Evolutionary conservation across 176 grass and related monocot species (phyloP), one percentile per base, ranked within the genome.

Genomic region (Areca catechu): DNA sequence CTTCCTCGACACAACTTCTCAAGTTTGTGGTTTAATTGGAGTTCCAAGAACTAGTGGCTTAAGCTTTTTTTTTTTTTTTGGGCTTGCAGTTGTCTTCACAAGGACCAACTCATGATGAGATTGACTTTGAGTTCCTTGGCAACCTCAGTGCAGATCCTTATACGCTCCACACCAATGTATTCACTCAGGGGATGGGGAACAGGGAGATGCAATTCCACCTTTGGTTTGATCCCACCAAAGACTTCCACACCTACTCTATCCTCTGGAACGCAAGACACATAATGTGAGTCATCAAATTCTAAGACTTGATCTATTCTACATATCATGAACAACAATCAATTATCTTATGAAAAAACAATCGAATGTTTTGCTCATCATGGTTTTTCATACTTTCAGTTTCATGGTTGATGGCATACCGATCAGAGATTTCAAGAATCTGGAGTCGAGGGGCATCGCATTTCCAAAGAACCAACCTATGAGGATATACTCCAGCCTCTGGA

Each of bases 171-270:
- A 67, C 64, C 50, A 67, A 67, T 34, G 64, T 67, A 23, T 67
- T 30, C 50, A 53, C 17, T 22, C 64, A 37, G n/a, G 64, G 64
- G 18, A 30, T 22, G 51, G 51, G 65, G 4, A 54, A 54, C 64
- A 67, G 65, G 27, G 65, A 67, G 51, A 16, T 34, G 64, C 64
- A 67, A 51, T 43, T 67, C 64, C 27, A 15, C 18, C 64, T 67
- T 16, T 67, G 64, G 64, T 67, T 67, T 20, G 64, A 67, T 67
- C 64, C 64, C 64, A 30, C 63, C 16, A 20, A 51, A n/a, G 23
- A 66, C 22, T 66, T 54, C 64, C 64, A 67, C 64, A 67, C 64
- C 51, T 67, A 54, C 64, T 54, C 64, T 15, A 22, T 54, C 15
- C 20, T 67, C 4, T 67, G 64, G 64, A 67, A 37, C 15, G 24